Percentiles rank a stretch among this genome's conserved stretches.
Evolutionary conservation across 352 stramenopile species (phyloP).

Genomic region (Sclerospora graminicola): DNA sequence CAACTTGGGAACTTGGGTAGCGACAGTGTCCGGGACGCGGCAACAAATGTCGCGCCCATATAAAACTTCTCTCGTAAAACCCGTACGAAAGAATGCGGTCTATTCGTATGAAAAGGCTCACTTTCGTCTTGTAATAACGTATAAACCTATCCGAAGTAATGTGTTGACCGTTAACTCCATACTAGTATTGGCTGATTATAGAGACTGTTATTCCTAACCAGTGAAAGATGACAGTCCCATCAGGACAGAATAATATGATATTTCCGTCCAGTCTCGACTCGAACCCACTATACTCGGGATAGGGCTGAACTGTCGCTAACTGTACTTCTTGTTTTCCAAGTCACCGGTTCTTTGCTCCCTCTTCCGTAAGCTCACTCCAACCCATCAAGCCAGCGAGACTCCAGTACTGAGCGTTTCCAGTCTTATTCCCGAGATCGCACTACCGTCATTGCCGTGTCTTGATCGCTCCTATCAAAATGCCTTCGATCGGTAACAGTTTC

Average conservation of each 20-base stretch:
- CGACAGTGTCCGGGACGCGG: constrained; percentile 6
- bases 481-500: constrained; percentile 42
- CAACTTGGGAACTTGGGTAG: neutral
- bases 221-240: too few relatives aligned
- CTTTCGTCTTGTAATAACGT: neutral
- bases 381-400: constrained; percentile 10
- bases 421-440: constrained; percentile 10
- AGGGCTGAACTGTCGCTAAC: constrained; percentile 3
- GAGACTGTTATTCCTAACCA: too few relatives aligned
- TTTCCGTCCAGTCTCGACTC: too few relatives aligned
- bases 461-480: constrained; percentile 17
- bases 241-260: constrained; percentile 4
- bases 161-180: constrained; percentile 4
- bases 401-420: constrained; percentile 3
- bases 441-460: constrained; percentile 1
- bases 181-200: too few relatives aligned
- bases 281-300: too few relatives aligned
- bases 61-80: neutral
- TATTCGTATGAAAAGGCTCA: neutral
- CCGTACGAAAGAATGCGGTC: constrained; percentile 5
- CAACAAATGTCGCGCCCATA: constrained; percentile 9
- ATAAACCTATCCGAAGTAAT: constrained; percentile 1
- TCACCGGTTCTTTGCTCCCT: constrained; percentile 14
- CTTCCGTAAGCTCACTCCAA: constrained; percentile 2
- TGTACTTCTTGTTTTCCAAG: constrained; percentile 1